phyloP scores from a whole-genome alignment of 164 flowering plant species.

The Santalum album region DNA sequence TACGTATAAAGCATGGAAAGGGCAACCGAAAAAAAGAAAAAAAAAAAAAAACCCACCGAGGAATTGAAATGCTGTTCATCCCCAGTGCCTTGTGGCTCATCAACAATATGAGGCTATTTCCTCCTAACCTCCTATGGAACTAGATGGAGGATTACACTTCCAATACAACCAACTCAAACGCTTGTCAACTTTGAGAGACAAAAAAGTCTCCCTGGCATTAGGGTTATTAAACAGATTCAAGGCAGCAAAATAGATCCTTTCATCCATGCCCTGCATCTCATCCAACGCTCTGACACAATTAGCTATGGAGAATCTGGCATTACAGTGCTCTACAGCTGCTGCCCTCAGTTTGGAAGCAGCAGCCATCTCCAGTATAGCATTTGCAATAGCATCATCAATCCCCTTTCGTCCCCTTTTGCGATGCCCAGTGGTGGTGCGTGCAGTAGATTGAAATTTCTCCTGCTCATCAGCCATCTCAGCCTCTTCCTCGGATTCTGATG shows the following conservation, averaged over 20 bases:
- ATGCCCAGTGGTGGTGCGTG: slow-evolving; percentile 5
- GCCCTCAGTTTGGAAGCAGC: slow-evolving; percentile 43
- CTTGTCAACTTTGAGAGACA: slow-evolving; percentile 44
- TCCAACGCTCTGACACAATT: slow-evolving; percentile 45
- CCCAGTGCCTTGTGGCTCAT: no score
- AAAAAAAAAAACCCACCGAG: no score
- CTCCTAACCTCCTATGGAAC: slow-evolving; percentile 1
- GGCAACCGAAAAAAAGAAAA: no score
- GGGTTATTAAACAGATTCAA: slow-evolving; percentile 46
- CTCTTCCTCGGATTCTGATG: slow-evolving; percentile 29
- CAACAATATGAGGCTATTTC: no score
- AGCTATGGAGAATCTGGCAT: slow-evolving; percentile 29
- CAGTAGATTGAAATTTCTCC: slow-evolving; percentile 13
- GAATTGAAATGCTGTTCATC: no score
- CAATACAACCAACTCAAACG: slow-evolving; percentile 38
- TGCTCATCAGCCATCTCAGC: slow-evolving; percentile 20
- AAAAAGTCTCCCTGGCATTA: slow-evolving; percentile 43
- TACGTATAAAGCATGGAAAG: no score
- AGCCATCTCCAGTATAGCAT: slow-evolving; percentile 52
- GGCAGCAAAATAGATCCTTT: slow-evolving; percentile 36
- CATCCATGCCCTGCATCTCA: slow-evolving; percentile 32
- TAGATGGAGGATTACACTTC: slow-evolving; percentile 21
- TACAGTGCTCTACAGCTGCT: slow-evolving; percentile 22
- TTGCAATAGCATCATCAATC: slow-evolving; percentile 36
- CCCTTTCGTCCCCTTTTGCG: slow-evolving; percentile 47